Conservation (phyloP, 139 green algal species). For the Chlamydomonas schloesseri region DNA sequence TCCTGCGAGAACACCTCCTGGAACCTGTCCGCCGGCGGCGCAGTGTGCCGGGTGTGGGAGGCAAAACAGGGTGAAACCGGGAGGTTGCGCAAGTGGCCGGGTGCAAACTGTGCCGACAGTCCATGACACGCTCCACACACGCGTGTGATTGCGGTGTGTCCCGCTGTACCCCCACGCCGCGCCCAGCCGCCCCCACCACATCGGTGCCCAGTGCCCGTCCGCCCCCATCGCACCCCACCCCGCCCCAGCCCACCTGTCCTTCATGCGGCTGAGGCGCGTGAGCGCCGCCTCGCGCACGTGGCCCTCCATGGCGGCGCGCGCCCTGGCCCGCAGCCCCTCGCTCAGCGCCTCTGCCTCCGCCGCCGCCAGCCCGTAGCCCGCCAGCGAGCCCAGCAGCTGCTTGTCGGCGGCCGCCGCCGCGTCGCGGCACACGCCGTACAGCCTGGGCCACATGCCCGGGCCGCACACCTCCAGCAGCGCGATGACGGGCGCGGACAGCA, state of each 20-base stretch:
- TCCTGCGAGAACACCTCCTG: conserved; percentile 80
- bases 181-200: no score
- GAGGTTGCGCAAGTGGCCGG: no score
- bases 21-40: no score
- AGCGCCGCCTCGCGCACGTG: conserved; percentile 81
- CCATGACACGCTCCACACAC: no score
- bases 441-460: conserved; percentile 77
- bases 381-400: conserved; percentile 53
- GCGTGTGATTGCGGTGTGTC: no score
- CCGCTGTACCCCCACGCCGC: no score
- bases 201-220: no score
- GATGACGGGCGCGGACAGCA: conserved; percentile 39
- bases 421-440: conserved; percentile 58
- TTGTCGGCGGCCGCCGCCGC: conserved; percentile 41
- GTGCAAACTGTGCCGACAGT: no score
- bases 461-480: conserved; percentile 54
- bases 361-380: conserved; percentile 61
- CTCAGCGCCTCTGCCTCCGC: conserved; percentile 51
- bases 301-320: conserved; percentile 47
- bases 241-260: conserved; percentile 65
- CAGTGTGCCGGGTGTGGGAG: no score
- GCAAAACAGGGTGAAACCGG: no score
- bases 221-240: no score
- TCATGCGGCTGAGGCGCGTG: conserved; percentile 81
- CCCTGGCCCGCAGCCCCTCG: conserved; percentile 38